phyloP scores from a whole-genome alignment of 805 yeast genomes.

The Jamesozyma lodderae region DNA sequence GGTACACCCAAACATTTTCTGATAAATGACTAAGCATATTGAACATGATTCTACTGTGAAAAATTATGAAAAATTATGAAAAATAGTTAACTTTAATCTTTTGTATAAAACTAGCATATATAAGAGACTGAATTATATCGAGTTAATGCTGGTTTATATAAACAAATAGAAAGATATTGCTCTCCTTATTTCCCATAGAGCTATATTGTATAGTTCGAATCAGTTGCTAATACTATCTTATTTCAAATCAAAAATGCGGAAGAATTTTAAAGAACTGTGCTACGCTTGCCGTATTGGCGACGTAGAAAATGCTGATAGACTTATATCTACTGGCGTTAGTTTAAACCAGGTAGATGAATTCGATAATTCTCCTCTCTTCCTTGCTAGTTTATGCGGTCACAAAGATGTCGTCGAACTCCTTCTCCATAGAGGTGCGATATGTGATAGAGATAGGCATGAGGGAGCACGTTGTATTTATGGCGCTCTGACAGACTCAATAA shows the following conservation, averaged over 20 bases:
- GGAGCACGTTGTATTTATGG: conserved; percentile 75
- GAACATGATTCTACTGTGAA: too few relatives aligned
- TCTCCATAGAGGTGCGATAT: conserved; percentile 59
- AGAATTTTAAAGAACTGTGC: conserved; percentile 42
- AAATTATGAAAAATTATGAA: too few relatives aligned
- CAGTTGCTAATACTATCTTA: too few relatives aligned
- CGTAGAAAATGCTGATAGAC: conserved; percentile 48
- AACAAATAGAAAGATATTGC: too few relatives aligned
- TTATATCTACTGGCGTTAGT: conserved; percentile 45
- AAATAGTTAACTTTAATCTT: too few relatives aligned
- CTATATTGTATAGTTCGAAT: too few relatives aligned
- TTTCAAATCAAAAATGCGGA: conserved; percentile 9
- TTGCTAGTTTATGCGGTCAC: conserved; percentile 73
- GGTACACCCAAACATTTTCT: too few relatives aligned
- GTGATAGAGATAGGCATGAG: conserved; percentile 74
- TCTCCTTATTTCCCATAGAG: too few relatives aligned
- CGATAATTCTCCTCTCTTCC: conserved; percentile 66
- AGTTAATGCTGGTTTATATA: too few relatives aligned
- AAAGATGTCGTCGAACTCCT: conserved; percentile 50
- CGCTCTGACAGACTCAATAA: conserved; percentile 58
- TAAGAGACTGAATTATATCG: too few relatives aligned
- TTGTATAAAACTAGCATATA: too few relatives aligned
- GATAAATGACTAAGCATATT: too few relatives aligned
- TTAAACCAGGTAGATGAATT: conserved; percentile 49
- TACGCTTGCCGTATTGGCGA: conserved; percentile 66